Evolutionary conservation across 257 asterid genomes (phyloP).

Genomic region (Przewalskia tangutica): DNA sequence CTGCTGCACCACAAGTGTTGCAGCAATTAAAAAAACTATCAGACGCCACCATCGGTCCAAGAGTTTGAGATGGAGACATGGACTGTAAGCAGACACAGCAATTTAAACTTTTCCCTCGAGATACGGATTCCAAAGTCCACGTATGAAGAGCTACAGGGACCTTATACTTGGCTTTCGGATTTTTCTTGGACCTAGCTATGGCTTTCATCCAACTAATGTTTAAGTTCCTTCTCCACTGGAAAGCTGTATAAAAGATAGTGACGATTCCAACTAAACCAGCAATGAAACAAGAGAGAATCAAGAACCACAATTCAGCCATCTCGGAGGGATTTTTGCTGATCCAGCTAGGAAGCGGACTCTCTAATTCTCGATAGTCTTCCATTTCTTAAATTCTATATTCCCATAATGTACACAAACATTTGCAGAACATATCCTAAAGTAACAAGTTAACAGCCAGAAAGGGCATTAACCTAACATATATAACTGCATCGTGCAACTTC

Average conservation of each 20-base stretch:
- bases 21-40: conserved; percentile 71
- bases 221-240: conserved; percentile 89
- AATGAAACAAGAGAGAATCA: conserved; percentile 57
- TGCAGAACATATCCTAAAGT: neutral
- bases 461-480: neutral
- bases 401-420: conserved; percentile 13
- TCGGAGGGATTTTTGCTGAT: conserved; percentile 50
- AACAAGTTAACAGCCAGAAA: neutral
- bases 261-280: conserved; percentile 68
- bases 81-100: conserved; percentile 84
- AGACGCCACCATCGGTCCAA: conserved; percentile 49
- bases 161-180: conserved; percentile 67
- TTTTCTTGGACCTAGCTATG: conserved; percentile 85
- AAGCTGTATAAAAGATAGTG: conserved; percentile 74
- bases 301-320: conserved; percentile 59
- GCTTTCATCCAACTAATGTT: conserved; percentile 90
- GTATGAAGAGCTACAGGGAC: conserved; percentile 64
- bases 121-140: conserved; percentile 70
- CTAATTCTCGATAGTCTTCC: conserved; percentile 68
- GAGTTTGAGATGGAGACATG: conserved; percentile 72
- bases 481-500: neutral
- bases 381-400: conserved; percentile 28
- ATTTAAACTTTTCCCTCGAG: conserved; percentile 67
- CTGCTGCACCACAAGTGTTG: conserved; percentile 71
- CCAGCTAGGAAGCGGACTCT: conserved; percentile 59